phyloP scores from a whole-genome alignment of 2,329 filamentous ascomycete species.

The Diaporthe caulivora region DNA sequence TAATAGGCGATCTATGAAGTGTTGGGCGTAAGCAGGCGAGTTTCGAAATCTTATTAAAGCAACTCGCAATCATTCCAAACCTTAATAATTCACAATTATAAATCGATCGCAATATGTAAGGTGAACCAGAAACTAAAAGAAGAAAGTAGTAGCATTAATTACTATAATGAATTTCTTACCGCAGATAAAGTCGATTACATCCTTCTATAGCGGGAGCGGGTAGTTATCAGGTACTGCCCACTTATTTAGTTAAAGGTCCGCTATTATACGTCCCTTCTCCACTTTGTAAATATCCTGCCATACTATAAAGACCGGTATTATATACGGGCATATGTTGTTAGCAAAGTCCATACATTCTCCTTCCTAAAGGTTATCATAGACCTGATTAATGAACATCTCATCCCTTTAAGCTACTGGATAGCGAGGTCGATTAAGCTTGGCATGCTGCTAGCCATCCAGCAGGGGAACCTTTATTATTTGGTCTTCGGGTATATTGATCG shows the following conservation, averaged over 20 bases:
- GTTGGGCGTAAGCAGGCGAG: not conserved
- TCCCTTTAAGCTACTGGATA: not conserved
- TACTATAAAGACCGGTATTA: not conserved
- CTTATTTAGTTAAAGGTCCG: no score
- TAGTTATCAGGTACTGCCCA: conserved; percentile 14
- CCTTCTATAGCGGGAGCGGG: not conserved
- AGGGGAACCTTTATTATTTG: not conserved
- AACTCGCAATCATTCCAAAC: not conserved
- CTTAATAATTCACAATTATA: conserved; percentile 16
- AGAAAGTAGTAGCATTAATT: not conserved
- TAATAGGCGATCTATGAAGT: not conserved
- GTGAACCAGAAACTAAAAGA: conserved; percentile 12
- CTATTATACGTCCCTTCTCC: not conserved
- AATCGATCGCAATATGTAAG: not conserved
- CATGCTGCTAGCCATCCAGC: not conserved
- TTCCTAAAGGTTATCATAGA: no score
- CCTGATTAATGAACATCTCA: not conserved
- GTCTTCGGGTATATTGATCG: not conserved
- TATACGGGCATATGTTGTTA: not conserved
- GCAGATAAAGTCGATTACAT: not conserved
- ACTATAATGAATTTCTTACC: not conserved
- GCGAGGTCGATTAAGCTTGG: not conserved
- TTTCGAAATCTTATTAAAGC: not conserved
- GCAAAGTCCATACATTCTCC: no score
- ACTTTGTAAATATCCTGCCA: not conserved